Percentiles rank a stretch among this genome's conserved stretches.
These are phyloP conservation scores for Psophocarpus tetragonolobus DNA, from an alignment of 306 rosid genomes.

Conservation along the genomic window DNA sequence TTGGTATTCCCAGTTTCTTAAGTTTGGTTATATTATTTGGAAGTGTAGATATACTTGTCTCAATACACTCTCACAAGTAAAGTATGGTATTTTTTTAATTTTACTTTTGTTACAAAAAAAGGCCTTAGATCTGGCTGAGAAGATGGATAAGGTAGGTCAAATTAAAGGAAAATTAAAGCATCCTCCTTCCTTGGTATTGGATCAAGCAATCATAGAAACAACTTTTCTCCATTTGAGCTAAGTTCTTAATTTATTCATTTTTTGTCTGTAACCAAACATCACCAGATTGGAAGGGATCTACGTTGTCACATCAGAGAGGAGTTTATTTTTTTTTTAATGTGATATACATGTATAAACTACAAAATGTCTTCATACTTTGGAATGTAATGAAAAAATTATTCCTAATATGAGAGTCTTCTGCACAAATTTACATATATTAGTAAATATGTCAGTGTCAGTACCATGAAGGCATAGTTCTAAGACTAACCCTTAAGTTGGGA, in stretches of 20 bases:
- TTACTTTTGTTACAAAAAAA: not conserved
- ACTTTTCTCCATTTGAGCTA: not conserved
- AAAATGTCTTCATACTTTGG: not conserved
- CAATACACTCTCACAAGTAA: not conserved
- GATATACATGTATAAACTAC: not conserved
- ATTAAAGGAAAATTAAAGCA: not conserved
- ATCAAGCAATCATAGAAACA: not conserved
- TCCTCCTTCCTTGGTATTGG: not conserved
- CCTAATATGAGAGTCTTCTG: not conserved
- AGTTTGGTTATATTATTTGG: not conserved
- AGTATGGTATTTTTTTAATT: not conserved
- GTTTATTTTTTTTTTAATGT: not conserved
- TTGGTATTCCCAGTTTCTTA: not conserved
- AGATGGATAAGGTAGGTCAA: not conserved
- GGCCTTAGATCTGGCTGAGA: not conserved
- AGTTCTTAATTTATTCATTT: not conserved
- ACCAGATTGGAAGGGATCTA: not conserved
- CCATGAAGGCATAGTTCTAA: not conserved
- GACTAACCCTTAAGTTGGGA: not conserved
- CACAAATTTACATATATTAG: not conserved
- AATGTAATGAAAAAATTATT: not conserved
- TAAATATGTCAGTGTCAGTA: too few relatives aligned
- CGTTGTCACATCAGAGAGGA: not conserved
- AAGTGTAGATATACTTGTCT: not conserved
- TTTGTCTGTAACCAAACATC: not conserved